Conservation (phyloP, 2,329 filamentous ascomycete genomes). For the Fusarium oxysporum region DNA sequence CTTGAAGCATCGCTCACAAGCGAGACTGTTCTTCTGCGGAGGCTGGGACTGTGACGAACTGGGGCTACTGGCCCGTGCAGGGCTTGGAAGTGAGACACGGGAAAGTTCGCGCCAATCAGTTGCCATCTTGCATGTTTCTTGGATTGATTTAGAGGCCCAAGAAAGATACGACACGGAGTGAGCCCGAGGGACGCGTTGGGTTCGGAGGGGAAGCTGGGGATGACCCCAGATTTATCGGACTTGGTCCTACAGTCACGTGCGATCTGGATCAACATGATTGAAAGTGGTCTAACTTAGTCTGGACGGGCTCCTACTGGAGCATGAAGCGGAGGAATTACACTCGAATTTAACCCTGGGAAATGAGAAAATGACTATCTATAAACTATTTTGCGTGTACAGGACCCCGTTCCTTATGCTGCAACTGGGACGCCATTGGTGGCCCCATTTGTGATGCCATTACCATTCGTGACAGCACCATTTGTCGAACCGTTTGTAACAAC, state of each 20-base stretch:
- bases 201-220: background rate
- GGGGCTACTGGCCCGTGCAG: slow-evolving; percentile 10
- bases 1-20: slow-evolving; percentile 34
- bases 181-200: slow-evolving; percentile 2
- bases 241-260: slow-evolving; percentile 20
- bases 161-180: background rate
- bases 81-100: background rate
- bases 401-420: background rate
- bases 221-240: slow-evolving; percentile 12
- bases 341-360: background rate
- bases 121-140: slow-evolving; percentile 2
- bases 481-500: background rate
- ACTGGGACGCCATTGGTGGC: background rate
- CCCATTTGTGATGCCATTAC: background rate
- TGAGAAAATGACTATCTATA: background rate
- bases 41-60: slow-evolving; percentile 4
- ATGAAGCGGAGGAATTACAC: background rate
- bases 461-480: background rate
- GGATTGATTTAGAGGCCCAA: background rate
- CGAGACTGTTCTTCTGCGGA: slow-evolving; percentile 15
- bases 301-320: background rate
- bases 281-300: background rate
- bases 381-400: background rate
- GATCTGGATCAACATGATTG: no score
- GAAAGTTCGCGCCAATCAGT: slow-evolving; percentile 15